Base-by-base conservation (phyloP, 73 alveolate species). In the Urostyla sp. region DNA sequence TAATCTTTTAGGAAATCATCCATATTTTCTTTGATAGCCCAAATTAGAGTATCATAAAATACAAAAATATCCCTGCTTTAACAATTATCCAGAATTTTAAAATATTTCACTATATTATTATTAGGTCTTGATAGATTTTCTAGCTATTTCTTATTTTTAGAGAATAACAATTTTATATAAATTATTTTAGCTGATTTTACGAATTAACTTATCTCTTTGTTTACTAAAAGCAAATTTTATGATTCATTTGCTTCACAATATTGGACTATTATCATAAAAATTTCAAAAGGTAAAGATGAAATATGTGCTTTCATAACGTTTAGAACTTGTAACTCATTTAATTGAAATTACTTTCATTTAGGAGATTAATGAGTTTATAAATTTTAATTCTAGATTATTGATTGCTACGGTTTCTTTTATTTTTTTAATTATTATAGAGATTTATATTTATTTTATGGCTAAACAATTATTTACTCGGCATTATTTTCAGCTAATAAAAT, bases 171-270 rank as follows among this genome's bases (percentile, higher is more conserved):
- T 20, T 34, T 45, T 20, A 37, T 46, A 24, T 24, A n/a, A 31
- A 69, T 69, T 27, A 69, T 5, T 32, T 69, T 69, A 49, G 83
- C 48, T 4, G 48, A 10, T 23, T 46, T 49, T n/a, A 69, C 8
- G 49, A 27, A 28, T 46, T 67, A 46, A 27, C 83, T 44, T 4
- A 69, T 46, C 53, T 45, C 48, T 49, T 30, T 69, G 30, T 48
- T 69, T 1, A 69, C 83, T 27, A 67, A 27, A 7, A 69, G 11
- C 32, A 69, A n/a, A 1, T 24, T 2, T 46, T 46, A 69, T 11
- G 83, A 69, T 46, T 69, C 83, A 16, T 69, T 18, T 46, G 83
- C 67, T 24, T 53, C 83, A 23, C 67, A 48, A 30, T 48, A 69
- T 16, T 69, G 34, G 44, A 59, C 67, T 1, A 69, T 69, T 1